phyloP scores from a whole-genome alignment of 495 filamentous ascomycete species.

The Ramalina intermedia region DNA sequence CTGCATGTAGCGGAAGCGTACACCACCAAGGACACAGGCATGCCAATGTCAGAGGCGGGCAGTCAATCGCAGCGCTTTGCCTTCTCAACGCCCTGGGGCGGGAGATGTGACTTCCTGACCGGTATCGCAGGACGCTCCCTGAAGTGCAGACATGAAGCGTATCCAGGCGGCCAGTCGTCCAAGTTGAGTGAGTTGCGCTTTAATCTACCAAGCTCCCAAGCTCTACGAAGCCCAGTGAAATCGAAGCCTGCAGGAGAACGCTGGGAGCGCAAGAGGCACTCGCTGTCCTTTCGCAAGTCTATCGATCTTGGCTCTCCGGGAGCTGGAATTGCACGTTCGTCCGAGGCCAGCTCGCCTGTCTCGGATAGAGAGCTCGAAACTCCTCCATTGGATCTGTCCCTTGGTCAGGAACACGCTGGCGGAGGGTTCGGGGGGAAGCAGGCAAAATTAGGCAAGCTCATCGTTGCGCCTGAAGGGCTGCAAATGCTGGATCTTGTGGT shows the following conservation, averaged over 20 bases:
- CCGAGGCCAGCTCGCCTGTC: constrained; percentile 10
- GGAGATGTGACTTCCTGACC: constrained; percentile 67
- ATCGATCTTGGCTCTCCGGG: not conserved
- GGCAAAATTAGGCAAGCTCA: constrained; percentile 84
- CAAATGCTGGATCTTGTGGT: constrained; percentile 94
- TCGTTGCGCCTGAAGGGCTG: constrained; percentile 78
- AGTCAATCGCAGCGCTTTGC: constrained; percentile 31
- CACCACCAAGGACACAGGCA: not conserved
- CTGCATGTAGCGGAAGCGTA: too few relatives aligned
- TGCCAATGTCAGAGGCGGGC: not conserved
- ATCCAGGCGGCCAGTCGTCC: constrained; percentile 28
- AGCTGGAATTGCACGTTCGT: constrained; percentile 10
- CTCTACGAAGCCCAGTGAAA: constrained; percentile 15
- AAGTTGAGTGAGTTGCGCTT: constrained; percentile 74
- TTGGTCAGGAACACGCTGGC: constrained; percentile 65
- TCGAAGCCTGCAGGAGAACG: constrained; percentile 14
- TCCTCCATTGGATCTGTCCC: constrained; percentile 43
- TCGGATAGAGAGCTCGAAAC: constrained; percentile 18
- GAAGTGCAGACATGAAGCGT: constrained; percentile 56
- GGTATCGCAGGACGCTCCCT: constrained; percentile 58
- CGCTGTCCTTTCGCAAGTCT: constrained; percentile 4
- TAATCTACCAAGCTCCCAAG: constrained; percentile 48
- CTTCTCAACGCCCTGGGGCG: constrained; percentile 76
- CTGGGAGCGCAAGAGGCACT: constrained; percentile 6
- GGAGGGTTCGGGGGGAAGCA: constrained; percentile 72